phyloP scores from a whole-genome alignment of 2,329 filamentous ascomycete species.

The Alternaria alternata region DNA sequence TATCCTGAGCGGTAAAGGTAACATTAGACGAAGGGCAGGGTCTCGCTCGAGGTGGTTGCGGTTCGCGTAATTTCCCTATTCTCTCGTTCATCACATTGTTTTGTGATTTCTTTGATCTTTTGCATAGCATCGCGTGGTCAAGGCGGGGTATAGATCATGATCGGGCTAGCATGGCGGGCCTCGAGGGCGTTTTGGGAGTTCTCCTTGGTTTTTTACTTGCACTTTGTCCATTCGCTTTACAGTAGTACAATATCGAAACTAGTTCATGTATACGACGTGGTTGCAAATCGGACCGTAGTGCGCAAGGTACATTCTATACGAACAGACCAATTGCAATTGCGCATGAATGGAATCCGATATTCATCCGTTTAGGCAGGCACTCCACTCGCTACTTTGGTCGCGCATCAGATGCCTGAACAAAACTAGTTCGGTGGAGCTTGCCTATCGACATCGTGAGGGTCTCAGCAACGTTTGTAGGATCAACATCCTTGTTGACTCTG shows the following conservation, averaged over 20 bases:
- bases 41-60: not conserved
- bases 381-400: not conserved
- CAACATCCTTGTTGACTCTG: not conserved
- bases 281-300: not conserved
- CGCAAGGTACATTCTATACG: not conserved
- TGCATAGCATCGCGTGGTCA: constrained; percentile 4
- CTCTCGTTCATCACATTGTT: not conserved
- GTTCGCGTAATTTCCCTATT: not conserved
- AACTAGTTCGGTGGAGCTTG: not conserved
- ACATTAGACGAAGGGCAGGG: not conserved
- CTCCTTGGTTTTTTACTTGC: not conserved
- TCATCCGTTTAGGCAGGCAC: not conserved
- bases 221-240: not conserved
- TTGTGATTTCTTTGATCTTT: not conserved
- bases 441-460: not conserved
- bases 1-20: not conserved
- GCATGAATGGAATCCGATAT: not conserved
- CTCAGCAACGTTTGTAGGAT: not conserved
- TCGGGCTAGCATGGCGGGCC: not conserved
- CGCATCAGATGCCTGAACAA: not conserved
- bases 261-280: not conserved
- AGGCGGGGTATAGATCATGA: not conserved
- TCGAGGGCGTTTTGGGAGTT: constrained; percentile 1
- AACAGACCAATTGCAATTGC: constrained; percentile 1
- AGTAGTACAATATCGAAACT: not conserved